These are phyloP conservation scores for Plectosphaerella plurivora DNA, from an alignment of 2,329 filamentous ascomycete species.

Conservation along the genomic window DNA sequence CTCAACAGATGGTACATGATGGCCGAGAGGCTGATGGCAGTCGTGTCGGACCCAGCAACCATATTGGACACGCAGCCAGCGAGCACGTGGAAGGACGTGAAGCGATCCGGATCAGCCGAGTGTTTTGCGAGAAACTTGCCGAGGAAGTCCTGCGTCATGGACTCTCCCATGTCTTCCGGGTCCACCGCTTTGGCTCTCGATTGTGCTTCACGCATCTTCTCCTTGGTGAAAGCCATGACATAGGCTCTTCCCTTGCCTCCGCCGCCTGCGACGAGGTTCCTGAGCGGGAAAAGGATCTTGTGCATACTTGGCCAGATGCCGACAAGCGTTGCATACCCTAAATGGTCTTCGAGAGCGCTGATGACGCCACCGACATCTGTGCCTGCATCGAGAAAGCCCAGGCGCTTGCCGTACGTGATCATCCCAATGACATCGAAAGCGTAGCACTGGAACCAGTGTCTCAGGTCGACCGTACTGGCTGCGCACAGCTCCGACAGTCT, in stretches of 20 bases:
- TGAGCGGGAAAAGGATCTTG: slow-evolving; percentile 21
- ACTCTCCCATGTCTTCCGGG: slow-evolving; percentile 4
- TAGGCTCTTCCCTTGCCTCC: slow-evolving; percentile 13
- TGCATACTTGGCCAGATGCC: slow-evolving; percentile 38
- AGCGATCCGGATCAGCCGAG: slow-evolving; percentile 32
- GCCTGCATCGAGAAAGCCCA: slow-evolving; percentile 41
- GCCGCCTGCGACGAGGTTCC: slow-evolving; percentile 21
- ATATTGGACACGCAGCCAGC: slow-evolving; percentile 25
- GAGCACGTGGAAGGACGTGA: slow-evolving; percentile 30
- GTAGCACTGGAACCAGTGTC: slow-evolving; percentile 40
- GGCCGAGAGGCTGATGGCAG: slow-evolving; percentile 39
- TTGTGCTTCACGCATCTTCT: slow-evolving; percentile 23
- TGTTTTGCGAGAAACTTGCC: slow-evolving; percentile 35
- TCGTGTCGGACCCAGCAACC: slow-evolving; percentile 38
- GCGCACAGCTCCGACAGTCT: slow-evolving; percentile 27
- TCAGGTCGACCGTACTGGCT: slow-evolving; percentile 30
- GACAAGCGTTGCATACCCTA: slow-evolving; percentile 30
- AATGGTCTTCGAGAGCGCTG: slow-evolving; percentile 25
- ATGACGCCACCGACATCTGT: slow-evolving; percentile 40
- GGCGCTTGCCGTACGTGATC: slow-evolving; percentile 33
- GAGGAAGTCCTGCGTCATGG: slow-evolving; percentile 29
- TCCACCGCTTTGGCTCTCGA: slow-evolving; percentile 10
- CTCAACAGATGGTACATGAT: slow-evolving; percentile 40
- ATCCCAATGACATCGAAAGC: slow-evolving; percentile 48
- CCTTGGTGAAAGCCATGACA: slow-evolving; percentile 20